Evolutionary conservation across 306 rosid species (phyloP), one percentile per base, ranked within the genome.

Genomic region (Vigna mungo): DNA sequence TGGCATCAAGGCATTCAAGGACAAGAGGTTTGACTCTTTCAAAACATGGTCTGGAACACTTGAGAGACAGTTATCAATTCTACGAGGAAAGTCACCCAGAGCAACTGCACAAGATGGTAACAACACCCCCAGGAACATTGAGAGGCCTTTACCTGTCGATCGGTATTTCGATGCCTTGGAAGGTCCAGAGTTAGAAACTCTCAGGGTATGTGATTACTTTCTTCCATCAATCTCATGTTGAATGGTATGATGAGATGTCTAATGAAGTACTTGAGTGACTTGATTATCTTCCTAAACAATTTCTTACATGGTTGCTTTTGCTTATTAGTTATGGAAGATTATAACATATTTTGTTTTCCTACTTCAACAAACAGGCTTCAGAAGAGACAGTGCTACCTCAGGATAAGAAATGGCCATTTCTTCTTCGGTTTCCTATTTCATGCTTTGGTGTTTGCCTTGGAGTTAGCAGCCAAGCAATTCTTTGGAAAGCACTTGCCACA

Each of bases 361-460:
- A 14, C 54, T 18, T 20, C 16, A 62, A 82, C 88, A 92, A 62
- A 83, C 88, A 94, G 98, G 84, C 87, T 54, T 90, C 97, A 65
- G 98, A 94, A 87, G 92, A 94, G 86, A 89, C 85, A 21, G 64
- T 92, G 70, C 94, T 94, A 54, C 97, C 97, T 7, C 86, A 90
- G 0, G 96, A 94, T 85, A 83, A 55, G 70, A 44, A 59, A 65
- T 92, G 97, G 98, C 96, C 98, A 46, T 94, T 94, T 81, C 94
- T 94, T 39, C 97, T 94, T 0, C 82, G 97, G 60, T 90, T 79
- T 80, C 94, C 93, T 0, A 43, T 94, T 52, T 89, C 98, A 20
- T 83, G 92, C 4, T 87, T 94, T 23, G 93, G 98, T 84, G 86
- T 94, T 16, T 92, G 97, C 60, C 97, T 94, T 18, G 98, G 98